Percentiles rank a stretch among this genome's conserved stretches.
phyloP scores from a whole-genome alignment of 352 stramenopile species.

The Phytophthora foliorum region DNA sequence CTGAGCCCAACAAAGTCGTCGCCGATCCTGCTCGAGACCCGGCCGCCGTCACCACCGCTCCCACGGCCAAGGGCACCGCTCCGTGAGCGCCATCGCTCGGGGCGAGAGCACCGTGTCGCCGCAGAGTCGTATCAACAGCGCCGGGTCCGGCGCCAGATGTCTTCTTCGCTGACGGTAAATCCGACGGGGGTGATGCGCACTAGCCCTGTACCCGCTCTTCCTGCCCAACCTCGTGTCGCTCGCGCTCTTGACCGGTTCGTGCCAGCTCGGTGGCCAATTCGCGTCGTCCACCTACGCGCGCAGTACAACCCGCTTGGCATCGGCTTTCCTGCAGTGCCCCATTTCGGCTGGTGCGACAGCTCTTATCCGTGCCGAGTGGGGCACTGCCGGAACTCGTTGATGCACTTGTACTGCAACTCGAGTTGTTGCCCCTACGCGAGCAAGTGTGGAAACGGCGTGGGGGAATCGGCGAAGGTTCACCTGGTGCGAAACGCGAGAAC shows the following conservation, averaged over 20 bases:
- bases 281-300: not conserved
- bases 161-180: not conserved
- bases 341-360: conserved; percentile 14
- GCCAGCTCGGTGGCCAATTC: not conserved
- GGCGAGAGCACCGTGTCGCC: not conserved
- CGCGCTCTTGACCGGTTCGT: not conserved
- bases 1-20: conserved; percentile 8
- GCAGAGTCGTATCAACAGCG: not conserved
- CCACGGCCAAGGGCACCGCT: not conserved
- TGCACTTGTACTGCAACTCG: conserved; percentile 6
- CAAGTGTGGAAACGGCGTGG: conserved; percentile 10
- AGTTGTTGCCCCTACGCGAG: conserved; percentile 4
- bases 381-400: conserved; percentile 2
- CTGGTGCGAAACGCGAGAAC: not conserved
- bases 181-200: not conserved
- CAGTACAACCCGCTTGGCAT: conserved; percentile 1
- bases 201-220: not conserved
- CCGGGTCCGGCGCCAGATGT: not conserved
- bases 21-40: not conserved
- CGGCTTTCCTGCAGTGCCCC: not conserved
- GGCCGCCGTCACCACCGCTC: not conserved
- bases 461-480: not conserved
- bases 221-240: not conserved
- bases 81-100: not conserved
- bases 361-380: not conserved